These are phyloP conservation scores for Penicillium paradoxum DNA, from an alignment of 495 filamentous ascomycete genomes.

Conservation along the genomic window DNA sequence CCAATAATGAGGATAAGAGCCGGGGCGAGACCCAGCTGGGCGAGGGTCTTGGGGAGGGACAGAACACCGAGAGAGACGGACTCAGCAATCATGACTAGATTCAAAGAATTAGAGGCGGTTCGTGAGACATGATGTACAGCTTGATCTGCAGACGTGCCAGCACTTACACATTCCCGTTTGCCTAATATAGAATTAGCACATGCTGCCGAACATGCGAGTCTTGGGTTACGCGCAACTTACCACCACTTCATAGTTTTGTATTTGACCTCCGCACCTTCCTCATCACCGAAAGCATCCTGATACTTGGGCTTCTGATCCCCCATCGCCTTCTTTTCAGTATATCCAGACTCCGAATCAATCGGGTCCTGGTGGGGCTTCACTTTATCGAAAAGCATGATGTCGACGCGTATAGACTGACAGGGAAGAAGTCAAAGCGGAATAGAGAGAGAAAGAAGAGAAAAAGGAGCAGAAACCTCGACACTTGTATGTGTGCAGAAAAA, in stretches of 20 bases:
- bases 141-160: background rate
- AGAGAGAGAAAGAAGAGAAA: background rate
- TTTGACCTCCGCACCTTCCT: slow-evolving; percentile 34
- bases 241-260: slow-evolving; percentile 45
- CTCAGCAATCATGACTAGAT: slow-evolving; percentile 55
- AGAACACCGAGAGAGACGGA: slow-evolving; percentile 59
- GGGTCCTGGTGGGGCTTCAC: slow-evolving; percentile 12
- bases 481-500: slow-evolving; percentile 18
- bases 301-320: slow-evolving; percentile 13
- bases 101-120: slow-evolving; percentile 4
- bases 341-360: slow-evolving; percentile 20
- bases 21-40: slow-evolving; percentile 53
- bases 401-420: background rate
- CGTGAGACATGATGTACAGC: background rate
- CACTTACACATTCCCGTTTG: slow-evolving; percentile 32
- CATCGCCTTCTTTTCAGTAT: slow-evolving; percentile 16
- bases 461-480: background rate
- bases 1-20: slow-evolving; percentile 50
- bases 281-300: slow-evolving; percentile 36
- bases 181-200: slow-evolving; percentile 7
- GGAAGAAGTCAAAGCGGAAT: background rate
- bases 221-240: slow-evolving; percentile 16
- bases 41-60: slow-evolving; percentile 54
- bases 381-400: slow-evolving; percentile 19
- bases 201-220: background rate